These are phyloP conservation scores for Lactarius hatsudake DNA, from an alignment of 768 basidiomycete species.

Conservation along the genomic window DNA sequence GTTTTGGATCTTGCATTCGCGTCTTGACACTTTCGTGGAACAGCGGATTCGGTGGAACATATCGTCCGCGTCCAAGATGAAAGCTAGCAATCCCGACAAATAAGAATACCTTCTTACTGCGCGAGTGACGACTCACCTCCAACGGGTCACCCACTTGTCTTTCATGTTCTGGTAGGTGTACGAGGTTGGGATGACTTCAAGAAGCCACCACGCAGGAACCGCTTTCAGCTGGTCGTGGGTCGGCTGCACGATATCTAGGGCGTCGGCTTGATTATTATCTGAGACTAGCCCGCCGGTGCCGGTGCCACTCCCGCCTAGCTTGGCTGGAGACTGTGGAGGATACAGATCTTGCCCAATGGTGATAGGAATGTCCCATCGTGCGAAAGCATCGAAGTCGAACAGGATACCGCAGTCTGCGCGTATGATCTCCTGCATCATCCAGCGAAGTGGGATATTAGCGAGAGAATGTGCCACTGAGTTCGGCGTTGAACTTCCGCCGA, in stretches of 20 bases:
- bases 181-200: slow-evolving; percentile 59
- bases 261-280: not conserved
- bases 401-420: slow-evolving; percentile 6
- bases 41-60: slow-evolving; percentile 47
- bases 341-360: not conserved
- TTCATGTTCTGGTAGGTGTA: slow-evolving; percentile 55
- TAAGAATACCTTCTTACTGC: not conserved
- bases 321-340: not conserved
- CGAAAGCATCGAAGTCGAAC: slow-evolving; percentile 16
- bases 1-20: slow-evolving; percentile 46
- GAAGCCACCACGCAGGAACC: slow-evolving; percentile 60
- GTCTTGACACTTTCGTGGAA: slow-evolving; percentile 65
- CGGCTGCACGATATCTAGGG: slow-evolving; percentile 44
- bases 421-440: slow-evolving; percentile 27
- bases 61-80: slow-evolving; percentile 57
- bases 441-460: slow-evolving; percentile 24
- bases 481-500: slow-evolving; percentile 20
- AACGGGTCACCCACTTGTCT: slow-evolving; percentile 52
- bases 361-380: slow-evolving; percentile 18
- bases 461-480: slow-evolving; percentile 15
- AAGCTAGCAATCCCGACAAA: slow-evolving; percentile 35
- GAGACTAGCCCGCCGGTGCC: not conserved
- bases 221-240: slow-evolving; percentile 51
- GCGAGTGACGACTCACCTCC: slow-evolving; percentile 44
- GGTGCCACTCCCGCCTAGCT: not conserved